These are phyloP conservation scores for Aspergillus proliferans DNA, from an alignment of 2,329 filamentous ascomycete genomes.

Conservation along the genomic window DNA sequence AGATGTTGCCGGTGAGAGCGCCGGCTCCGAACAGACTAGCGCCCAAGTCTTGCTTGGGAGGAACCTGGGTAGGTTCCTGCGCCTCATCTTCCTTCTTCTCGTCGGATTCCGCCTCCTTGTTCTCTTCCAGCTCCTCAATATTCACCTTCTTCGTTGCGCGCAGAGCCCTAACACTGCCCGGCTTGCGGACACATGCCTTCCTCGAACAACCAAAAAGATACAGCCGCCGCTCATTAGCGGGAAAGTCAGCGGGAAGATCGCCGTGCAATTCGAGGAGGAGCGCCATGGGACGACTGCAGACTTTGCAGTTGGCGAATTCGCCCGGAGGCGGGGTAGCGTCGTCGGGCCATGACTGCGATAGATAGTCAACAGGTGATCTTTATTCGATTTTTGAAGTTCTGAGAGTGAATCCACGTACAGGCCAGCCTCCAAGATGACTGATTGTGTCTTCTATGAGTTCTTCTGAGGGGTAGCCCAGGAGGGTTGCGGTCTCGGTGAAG, in stretches of 20 bases:
- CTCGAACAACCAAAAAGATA: slow-evolving; percentile 79
- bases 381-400: neutral
- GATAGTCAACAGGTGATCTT: slow-evolving; percentile 5
- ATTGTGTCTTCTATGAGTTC: slow-evolving; percentile 74
- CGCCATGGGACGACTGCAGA: slow-evolving; percentile 76
- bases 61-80: slow-evolving; percentile 7
- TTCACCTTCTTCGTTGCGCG: slow-evolving; percentile 56
- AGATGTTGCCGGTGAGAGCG: slow-evolving; percentile 29
- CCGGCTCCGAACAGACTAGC: slow-evolving; percentile 59
- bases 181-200: slow-evolving; percentile 72
- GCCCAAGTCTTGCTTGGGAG: slow-evolving; percentile 36
- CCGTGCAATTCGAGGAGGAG: slow-evolving; percentile 86
- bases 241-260: slow-evolving; percentile 79
- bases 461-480: slow-evolving; percentile 81
- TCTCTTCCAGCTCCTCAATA: slow-evolving; percentile 24
- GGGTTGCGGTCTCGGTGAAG: slow-evolving; percentile 64
- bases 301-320: slow-evolving; percentile 73
- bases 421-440: slow-evolving; percentile 79
- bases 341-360: slow-evolving; percentile 72
- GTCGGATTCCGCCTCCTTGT: slow-evolving; percentile 10
- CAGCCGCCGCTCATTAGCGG: slow-evolving; percentile 76
- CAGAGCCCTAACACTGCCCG: slow-evolving; percentile 72
- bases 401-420: slow-evolving; percentile 54
- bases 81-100: slow-evolving; percentile 4
- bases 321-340: slow-evolving; percentile 64